Evolutionary conservation across 495 filamentous ascomycete species (phyloP), one percentile per base, ranked within the genome.

Genomic region (Penicillium argentinense): DNA sequence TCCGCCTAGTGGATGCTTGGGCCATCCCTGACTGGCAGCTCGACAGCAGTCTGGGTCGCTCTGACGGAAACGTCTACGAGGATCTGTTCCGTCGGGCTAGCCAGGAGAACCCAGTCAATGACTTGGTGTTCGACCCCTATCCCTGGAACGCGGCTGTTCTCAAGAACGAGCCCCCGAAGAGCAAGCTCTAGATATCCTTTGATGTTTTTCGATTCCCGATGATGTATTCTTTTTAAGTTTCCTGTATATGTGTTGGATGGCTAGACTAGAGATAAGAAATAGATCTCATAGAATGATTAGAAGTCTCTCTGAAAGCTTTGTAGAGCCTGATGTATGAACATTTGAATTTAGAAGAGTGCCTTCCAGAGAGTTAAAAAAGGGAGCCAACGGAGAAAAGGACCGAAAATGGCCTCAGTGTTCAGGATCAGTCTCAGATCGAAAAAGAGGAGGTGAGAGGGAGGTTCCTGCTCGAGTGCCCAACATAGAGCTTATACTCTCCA

Each of bases 21-120:
- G 69, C 75, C 32, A 83, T 87, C 53, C 78, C 82, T 2, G 84
- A 87, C 59, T 87, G 82, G 82, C 78, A 83, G 57, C 69, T 87
- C 8, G 83, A 87, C 53, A 79, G 74, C 53, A 79, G 75, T 54
- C 64, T 87, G 24, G 84, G 84, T 12, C 68, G 82, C 7, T 76
- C 74, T 22, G 83, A 87, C 55, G 84, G 84, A 17, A 75, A 83
- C 50, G 83, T 86, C 19, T 87, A 87, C 52, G 80, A 83, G 49
- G 83, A 86, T 62, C 71, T 87, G 62, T 86, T 86, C 68, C 63
- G 79, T 39, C 63, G 84, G 18, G 84, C 84, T 9, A 80, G 74
- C 53, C 72, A 84, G 66, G 64, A 83, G 62, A 87, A 87, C 63
- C 84, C 83, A 21, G 67, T 86, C 40, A 87, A 87, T 56, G 74